phyloP scores from a whole-genome alignment of 1,284 basidiomycete species.

The Pyrrhoderma lamaoense region DNA sequence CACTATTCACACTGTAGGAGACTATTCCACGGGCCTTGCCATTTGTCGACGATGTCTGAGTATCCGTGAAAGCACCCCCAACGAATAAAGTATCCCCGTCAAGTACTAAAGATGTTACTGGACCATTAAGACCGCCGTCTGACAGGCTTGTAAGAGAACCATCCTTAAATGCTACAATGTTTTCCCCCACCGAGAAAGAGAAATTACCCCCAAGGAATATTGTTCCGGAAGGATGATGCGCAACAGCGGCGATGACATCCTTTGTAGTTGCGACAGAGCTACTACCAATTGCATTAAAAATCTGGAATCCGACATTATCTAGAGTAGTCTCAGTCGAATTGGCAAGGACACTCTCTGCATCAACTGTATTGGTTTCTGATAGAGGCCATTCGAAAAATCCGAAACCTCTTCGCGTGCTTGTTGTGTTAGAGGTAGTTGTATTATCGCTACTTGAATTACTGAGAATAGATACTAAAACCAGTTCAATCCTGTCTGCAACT shows the following conservation, averaged over 20 bases:
- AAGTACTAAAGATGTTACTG: constrained; percentile 60
- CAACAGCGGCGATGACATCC: constrained; percentile 47
- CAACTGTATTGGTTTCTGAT: constrained; percentile 33
- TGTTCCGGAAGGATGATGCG: constrained; percentile 53
- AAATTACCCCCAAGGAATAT: constrained; percentile 81
- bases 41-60: constrained; percentile 44
- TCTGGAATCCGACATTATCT: constrained; percentile 54
- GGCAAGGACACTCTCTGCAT: constrained; percentile 53
- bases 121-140: constrained; percentile 65
- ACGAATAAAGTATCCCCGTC: constrained; percentile 66
- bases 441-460: constrained; percentile 34
- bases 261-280: constrained; percentile 29
- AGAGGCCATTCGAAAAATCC: constrained; percentile 80
- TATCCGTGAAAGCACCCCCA: constrained; percentile 80
- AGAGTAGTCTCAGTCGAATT: constrained; percentile 70
- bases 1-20: constrained; percentile 62
- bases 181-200: constrained; percentile 53
- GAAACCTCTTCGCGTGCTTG: constrained; percentile 41
- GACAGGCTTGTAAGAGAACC: constrained; percentile 49
- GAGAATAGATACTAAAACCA: constrained; percentile 56
- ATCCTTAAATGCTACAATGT: constrained; percentile 67
- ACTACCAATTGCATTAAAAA: constrained; percentile 50
- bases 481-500: constrained; percentile 74
- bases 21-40: constrained; percentile 62
- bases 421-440: constrained; percentile 27